These are phyloP conservation scores for Brassica nigra DNA, from an alignment of 345 rosid species.

Conservation along the genomic window DNA sequence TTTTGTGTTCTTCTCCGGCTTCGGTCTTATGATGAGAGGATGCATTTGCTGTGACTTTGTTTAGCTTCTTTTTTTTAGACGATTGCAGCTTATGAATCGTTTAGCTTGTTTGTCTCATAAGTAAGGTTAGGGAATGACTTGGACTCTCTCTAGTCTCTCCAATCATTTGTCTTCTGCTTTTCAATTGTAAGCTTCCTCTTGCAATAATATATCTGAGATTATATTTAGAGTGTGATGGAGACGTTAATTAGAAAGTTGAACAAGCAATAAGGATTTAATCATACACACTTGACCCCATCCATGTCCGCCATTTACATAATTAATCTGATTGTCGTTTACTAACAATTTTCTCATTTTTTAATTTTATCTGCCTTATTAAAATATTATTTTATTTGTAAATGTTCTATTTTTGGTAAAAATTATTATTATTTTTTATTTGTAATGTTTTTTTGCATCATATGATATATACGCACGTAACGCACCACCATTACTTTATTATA, in stretches of 20 bases:
- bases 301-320: not conserved
- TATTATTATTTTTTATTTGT: not conserved
- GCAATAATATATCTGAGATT: not conserved
- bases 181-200: not conserved
- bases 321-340: not conserved
- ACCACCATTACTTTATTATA: constrained; percentile 2
- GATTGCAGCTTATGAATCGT: not conserved
- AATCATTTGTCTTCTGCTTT: not conserved
- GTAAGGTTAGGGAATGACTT: not conserved
- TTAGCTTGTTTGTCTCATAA: constrained; percentile 21
- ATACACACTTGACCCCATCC: constrained; percentile 22
- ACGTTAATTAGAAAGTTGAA: constrained; percentile 15
- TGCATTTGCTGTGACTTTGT: constrained; percentile 68
- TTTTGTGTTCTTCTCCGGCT: constrained; percentile 20
- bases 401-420: no score
- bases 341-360: not conserved
- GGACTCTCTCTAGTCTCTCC: no score
- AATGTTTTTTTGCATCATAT: not conserved
- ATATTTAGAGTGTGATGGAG: constrained; percentile 27
- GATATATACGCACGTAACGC: not conserved
- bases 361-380: not conserved
- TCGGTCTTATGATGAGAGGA: constrained; percentile 83
- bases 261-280: constrained; percentile 36
- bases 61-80: not conserved
- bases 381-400: not conserved